These are phyloP conservation scores for Iris pallida DNA, from an alignment of 116 monocot species.

Conservation along the genomic window DNA sequence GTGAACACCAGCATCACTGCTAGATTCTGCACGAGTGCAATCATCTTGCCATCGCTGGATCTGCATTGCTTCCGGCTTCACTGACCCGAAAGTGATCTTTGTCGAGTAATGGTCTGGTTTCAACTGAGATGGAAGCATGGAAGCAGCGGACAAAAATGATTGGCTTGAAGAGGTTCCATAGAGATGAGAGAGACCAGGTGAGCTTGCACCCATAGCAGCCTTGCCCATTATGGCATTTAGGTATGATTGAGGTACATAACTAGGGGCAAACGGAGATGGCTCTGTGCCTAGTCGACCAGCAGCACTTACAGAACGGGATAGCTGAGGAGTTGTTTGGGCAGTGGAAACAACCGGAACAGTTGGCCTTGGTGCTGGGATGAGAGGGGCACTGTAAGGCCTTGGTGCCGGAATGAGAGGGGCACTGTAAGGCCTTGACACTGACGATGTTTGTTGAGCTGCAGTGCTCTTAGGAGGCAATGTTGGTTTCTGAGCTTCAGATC, in stretches of 20 bases:
- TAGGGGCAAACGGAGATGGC: constrained; percentile 43
- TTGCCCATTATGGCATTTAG: constrained; percentile 81
- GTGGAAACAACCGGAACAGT: constrained; percentile 24
- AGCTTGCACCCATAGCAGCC: constrained; percentile 11
- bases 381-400: constrained; percentile 73
- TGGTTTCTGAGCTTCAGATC: constrained; percentile 29
- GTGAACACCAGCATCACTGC: not conserved
- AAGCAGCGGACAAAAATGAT: constrained; percentile 17
- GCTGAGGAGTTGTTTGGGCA: constrained; percentile 31
- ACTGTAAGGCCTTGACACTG: constrained; percentile 62
- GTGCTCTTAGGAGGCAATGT: constrained; percentile 13
- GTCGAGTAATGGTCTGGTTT: constrained; percentile 16
- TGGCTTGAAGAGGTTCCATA: constrained; percentile 18
- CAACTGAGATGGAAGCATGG: constrained; percentile 24
- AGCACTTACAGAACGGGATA: constrained; percentile 60
- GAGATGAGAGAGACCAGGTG: constrained; percentile 17
- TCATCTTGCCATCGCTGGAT: constrained; percentile 23
- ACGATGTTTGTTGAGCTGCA: constrained; percentile 14
- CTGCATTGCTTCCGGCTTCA: constrained; percentile 35
- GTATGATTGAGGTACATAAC: constrained; percentile 69
- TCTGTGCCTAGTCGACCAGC: constrained; percentile 51
- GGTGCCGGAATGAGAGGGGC: constrained; percentile 59
- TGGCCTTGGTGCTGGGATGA: constrained; percentile 50
- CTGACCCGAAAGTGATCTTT: constrained; percentile 51
- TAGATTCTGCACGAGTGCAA: constrained; percentile 12